Evolutionary conservation across 306 rosid species (phyloP), one percentile per base, ranked within the genome.

Genomic region (Clitoria ternatea): DNA sequence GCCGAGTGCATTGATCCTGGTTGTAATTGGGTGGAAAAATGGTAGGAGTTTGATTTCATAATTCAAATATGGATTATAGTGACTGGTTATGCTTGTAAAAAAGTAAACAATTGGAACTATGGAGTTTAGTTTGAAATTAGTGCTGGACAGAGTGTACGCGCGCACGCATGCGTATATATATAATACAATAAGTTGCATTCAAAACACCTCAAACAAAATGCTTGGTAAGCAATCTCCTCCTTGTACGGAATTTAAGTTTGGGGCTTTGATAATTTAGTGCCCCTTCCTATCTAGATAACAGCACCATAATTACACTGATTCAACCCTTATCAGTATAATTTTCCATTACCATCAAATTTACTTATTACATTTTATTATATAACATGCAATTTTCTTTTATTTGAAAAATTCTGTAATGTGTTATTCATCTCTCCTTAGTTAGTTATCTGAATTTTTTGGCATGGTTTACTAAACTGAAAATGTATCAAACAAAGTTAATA

Each of bases 11-110:
- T 95, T 83, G 99, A 89, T 84, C 90, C 96, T 69, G 70, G 80
- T 30, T 95, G 97, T 82, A 81, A 82, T 11, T 95, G 97, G 99
- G 96, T 95, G 62, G 99, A 95, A 79, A 97, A 95, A 83, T 95
- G 99, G 99, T 95, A 81, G 64, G 49, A 72, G 50, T 61, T 40
- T 74, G 8, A 65, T 60, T 66, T 70, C 32, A 22, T 6, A 29
- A 37, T 75, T 63, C 24, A 24, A 42, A 61, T 40, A 13, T 45
- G 42, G 15, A 8, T 22, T 56, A n/a, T 47, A 59, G 22, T 37
- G 44, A 54, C 19, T 23, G 56, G 43, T 52, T 52, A 72, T 24
- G 53, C 66, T 5, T 9, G 20, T 60, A 6, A 22, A 47, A 44
- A 3, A 52, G 17, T 24, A 24, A 26, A 7, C 11, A 50, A 50